Conservation (phyloP, 495 filamentous ascomycete genomes). For the Trichoderma parareesei region DNA sequence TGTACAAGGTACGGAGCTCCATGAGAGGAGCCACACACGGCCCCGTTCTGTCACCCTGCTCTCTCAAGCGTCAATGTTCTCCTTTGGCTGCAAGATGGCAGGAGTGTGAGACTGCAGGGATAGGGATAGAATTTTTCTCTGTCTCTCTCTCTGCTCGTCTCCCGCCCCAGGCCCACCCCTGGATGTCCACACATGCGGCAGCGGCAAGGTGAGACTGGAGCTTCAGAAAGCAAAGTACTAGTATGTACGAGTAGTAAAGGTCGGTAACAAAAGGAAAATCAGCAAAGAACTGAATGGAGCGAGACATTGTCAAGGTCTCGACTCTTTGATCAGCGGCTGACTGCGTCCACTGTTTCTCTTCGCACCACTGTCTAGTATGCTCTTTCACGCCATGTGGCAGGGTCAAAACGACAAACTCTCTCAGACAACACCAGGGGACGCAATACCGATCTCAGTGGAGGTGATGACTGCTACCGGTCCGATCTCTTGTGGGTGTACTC, state of each 20-base stretch:
- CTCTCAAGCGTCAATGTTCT: neutral
- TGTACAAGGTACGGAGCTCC: neutral
- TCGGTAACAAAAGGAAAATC: neutral
- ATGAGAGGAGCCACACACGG: neutral
- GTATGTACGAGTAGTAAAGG: neutral
- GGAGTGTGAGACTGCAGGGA: neutral
- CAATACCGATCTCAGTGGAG: neutral
- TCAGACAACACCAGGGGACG: neutral
- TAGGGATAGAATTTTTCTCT: neutral
- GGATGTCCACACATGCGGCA: neutral
- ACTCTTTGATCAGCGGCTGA: constrained; percentile 9
- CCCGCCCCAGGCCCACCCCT: neutral
- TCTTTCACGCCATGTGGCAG: constrained; percentile 3
- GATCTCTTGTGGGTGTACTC: neutral
- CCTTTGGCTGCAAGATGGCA: neutral
- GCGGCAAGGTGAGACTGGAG: neutral
- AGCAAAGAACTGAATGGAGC: neutral
- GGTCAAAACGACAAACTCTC: neutral
- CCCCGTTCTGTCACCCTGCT: neutral
- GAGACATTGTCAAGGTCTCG: neutral
- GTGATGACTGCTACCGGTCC: neutral
- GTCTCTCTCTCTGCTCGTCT: neutral
- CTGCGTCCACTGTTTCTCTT: neutral
- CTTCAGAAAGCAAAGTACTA: neutral
- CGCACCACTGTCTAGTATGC: neutral